Percentiles rank a stretch among this genome's conserved stretches.
These are phyloP conservation scores for Pleurotus tuoliensis DNA, from an alignment of 768 basidiomycete species.

Conservation along the genomic window DNA sequence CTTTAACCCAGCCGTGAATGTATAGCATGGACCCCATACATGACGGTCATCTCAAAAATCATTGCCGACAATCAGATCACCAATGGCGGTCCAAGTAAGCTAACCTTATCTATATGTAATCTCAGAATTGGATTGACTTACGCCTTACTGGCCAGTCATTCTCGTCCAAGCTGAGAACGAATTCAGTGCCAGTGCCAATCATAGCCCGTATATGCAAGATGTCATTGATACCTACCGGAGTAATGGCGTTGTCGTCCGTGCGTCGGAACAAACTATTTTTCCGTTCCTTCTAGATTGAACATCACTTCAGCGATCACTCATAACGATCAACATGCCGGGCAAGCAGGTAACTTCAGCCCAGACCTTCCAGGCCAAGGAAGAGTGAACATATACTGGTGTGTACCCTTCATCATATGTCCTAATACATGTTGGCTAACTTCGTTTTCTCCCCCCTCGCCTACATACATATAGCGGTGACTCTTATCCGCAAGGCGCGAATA, in stretches of 20 bases:
- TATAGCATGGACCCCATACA: slow-evolving; percentile 52
- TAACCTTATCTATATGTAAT: slow-evolving; percentile 1
- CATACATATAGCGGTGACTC: slow-evolving; percentile 39
- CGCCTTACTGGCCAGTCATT: slow-evolving; percentile 29
- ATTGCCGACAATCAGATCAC: slow-evolving; percentile 54
- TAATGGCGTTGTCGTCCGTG: slow-evolving; percentile 46
- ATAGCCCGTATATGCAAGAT: slow-evolving; percentile 47
- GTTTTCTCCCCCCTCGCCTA: too few species aligned
- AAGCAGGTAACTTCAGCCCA: slow-evolving; percentile 46
- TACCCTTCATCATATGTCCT: background rate
- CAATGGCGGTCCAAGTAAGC: slow-evolving; percentile 53
- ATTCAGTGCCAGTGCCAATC: slow-evolving; percentile 37
- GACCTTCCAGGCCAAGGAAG: slow-evolving; percentile 38
- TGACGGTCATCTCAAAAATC: slow-evolving; percentile 45
- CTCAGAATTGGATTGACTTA: background rate
- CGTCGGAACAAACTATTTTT: slow-evolving; percentile 13
- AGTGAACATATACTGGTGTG: slow-evolving; percentile 48
- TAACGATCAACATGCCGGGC: slow-evolving; percentile 47
- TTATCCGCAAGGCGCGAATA: slow-evolving; percentile 44
- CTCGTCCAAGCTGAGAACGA: slow-evolving; percentile 56
- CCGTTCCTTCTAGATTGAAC: background rate
- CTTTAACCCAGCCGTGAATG: background rate
- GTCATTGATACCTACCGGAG: slow-evolving; percentile 40
- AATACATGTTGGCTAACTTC: background rate
- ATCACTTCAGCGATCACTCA: slow-evolving; percentile 37